Evolutionary conservation across 768 basidiomycete species (phyloP), one percentile per base, ranked within the genome.

Genomic region (Kwoniella shandongensis): DNA sequence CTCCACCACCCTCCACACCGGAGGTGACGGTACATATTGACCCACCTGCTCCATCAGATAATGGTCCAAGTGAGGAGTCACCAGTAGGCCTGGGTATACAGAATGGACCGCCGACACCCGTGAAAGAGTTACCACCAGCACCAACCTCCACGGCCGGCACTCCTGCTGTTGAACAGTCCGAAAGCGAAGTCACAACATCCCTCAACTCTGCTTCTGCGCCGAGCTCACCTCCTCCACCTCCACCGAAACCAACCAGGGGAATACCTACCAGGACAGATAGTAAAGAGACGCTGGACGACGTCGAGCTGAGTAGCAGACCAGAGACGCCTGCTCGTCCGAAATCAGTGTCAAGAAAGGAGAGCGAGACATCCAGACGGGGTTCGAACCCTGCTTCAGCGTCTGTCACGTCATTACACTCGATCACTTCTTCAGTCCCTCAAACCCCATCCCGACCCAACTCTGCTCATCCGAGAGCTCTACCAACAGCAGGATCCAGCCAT

Each of bases 321-420:
- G 51, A 41, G 38, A 62, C 65, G 17, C 65, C 65, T 22, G 27
- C 38, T 25, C 42, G 56, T 23, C 30, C 56, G 7, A 17, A 8
- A 22, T 46, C 6, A 51, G 49, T 26, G 44, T 41, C 39, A 30
- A 52, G 39, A 18, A 44, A 49, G 18, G 46, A 42, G 17, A 51
- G 49, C 35, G 50, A 62, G 6, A 38, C 42, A 25, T 56, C 32
- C 1, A 35, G 57, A 48, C 45, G 48, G 40, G 44, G 25, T 2
- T 57, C 54, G 4, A 65, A 62, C 25, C 45, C 62, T 13, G 64
- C 64, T 48, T 69, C 67, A 7, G 45, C 65, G 1, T 63, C 62
- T 1, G 67, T 66, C 6, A 58, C 64, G 1, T 69, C 67, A 8
- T 35, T 69, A 7, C 61, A 66, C 20, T 69, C 67, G 29, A 57